Evolutionary conservation across 306 rosid species (phyloP), one percentile per base, ranked within the genome.

Genomic region (Cucurbita pepo): DNA sequence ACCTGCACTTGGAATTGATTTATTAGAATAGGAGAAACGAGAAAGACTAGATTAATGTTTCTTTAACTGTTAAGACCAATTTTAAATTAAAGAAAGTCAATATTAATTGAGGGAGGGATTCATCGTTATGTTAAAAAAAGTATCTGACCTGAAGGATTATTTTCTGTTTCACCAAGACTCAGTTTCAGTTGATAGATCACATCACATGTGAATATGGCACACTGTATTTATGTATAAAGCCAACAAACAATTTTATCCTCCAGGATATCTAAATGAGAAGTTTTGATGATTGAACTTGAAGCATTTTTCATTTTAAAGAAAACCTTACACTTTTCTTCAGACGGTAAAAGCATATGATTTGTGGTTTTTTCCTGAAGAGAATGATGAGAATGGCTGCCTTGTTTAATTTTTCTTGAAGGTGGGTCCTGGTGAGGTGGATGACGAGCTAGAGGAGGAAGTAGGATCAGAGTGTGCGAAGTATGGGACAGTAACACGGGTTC

Each of bases 371-470:
- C 10, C 21, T 52, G 48, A 67, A 11, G 73, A 16, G 10, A 18
- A 64, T 22, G 21, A 19, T 72, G 71, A 48, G 56, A 58, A 45
- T 56, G 16, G 30, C 48, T 47, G 69, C 38, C 60, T 72, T 56
- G 62, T 48, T 38, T 71, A 54, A 55, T 87, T 77, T 78, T 78
- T 79, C 45, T 85, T 85, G 83, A 82, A 94, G 99, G 99, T 94
- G 81, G 99, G 99, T 16, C 99, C 96, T 10, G 97, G 99, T n/a
- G 92, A 94, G 85, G 99, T 94, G 51, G 99, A 94, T 69, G 99
- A 94, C 58, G 99, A 94, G 78, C 86, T 94, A 18, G 99, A 94
- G 80, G 97, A 91, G 0, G 99, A 94, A 86, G 99, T 91, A 36
- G 99, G 91, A 54, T 94, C 99, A 60, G 99, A 94, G 74, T 94